Percentiles rank a stretch among this genome's conserved stretches.
Evolutionary conservation across 2,329 filamentous ascomycete genomes (phyloP).

Genomic region (Arthrinium phaeospermum): DNA sequence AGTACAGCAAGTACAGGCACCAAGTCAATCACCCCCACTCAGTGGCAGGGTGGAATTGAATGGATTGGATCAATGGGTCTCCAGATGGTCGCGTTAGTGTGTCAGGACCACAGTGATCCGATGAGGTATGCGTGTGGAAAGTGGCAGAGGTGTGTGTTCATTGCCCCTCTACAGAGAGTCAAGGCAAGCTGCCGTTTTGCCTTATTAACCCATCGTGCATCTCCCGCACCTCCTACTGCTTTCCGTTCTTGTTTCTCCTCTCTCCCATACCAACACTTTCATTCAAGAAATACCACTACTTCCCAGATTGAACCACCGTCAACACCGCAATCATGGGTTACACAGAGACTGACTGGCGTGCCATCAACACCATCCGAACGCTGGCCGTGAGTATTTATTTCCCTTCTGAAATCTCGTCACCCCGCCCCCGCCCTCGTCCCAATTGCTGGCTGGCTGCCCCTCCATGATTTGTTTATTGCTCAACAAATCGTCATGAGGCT

Average conservation of each 20-base stretch:
- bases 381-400: slow-evolving; percentile 77
- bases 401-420: slow-evolving; percentile 31
- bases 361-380: slow-evolving; percentile 97
- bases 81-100: slow-evolving; percentile 15
- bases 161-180: slow-evolving; percentile 9
- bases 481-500: slow-evolving; percentile 25
- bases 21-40: slow-evolving; percentile 6
- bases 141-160: not conserved
- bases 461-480: not conserved
- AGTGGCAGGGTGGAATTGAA: not conserved
- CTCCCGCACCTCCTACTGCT: slow-evolving; percentile 9
- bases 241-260: not conserved
- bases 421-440: slow-evolving; percentile 41
- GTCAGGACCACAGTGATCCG: slow-evolving; percentile 20
- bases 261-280: slow-evolving; percentile 17
- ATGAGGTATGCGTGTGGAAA: not conserved
- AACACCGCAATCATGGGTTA: slow-evolving; percentile 75
- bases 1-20: not conserved
- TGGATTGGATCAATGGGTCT: slow-evolving; percentile 17
- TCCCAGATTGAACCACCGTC: slow-evolving; percentile 9
- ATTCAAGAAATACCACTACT: slow-evolving; percentile 11
- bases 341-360: slow-evolving; percentile 84
- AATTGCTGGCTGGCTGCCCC: slow-evolving; percentile 22
- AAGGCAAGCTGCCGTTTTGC: not conserved
- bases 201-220: slow-evolving; percentile 17